A percentile compares a stretch with the other conserved stretches of the same genome.
phyloP scores from a whole-genome alignment of 805 yeast species.

The Ogataea saltuana region DNA sequence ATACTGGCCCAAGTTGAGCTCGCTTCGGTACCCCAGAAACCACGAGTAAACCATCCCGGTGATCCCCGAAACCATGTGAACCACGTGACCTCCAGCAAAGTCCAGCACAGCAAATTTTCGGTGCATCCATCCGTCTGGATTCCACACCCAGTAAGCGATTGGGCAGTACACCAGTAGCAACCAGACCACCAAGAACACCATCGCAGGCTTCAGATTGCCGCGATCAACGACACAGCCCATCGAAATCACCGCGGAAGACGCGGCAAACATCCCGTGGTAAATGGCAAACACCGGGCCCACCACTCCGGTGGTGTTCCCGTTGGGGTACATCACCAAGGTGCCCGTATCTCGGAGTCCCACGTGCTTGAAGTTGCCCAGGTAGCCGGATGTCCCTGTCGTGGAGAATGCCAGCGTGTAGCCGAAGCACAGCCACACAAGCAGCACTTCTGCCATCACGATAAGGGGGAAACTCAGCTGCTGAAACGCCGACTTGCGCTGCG shows the following conservation, averaged over 20 bases:
- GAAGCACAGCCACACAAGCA: constrained; percentile 90
- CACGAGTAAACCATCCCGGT: constrained; percentile 79
- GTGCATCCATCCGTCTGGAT: constrained; percentile 83
- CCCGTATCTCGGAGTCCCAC: constrained; percentile 70
- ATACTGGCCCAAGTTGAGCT: constrained; percentile 62
- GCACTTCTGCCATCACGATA: constrained; percentile 64
- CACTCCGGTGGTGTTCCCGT: constrained; percentile 22
- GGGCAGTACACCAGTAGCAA: constrained; percentile 90
- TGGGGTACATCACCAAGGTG: constrained; percentile 14
- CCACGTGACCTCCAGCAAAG: constrained; percentile 95
- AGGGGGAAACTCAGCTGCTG: constrained; percentile 75
- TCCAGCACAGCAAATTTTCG: constrained; percentile 76
- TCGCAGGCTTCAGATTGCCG: constrained; percentile 77
- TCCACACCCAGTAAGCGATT: constrained; percentile 90
- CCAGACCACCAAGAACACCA: constrained; percentile 77
- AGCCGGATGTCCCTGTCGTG: constrained; percentile 58
- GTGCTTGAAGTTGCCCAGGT: constrained; percentile 73
- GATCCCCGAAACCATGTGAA: constrained; percentile 85
- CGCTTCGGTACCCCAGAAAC: constrained; percentile 73
- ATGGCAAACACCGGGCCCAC: constrained; percentile 72
- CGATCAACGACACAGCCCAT: constrained; percentile 90
- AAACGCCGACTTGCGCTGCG: constrained; percentile 77
- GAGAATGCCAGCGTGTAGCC: constrained; percentile 85
- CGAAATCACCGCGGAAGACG: constrained; percentile 79
- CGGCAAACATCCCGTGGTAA: constrained; percentile 80